Evolutionary conservation across 2,329 filamentous ascomycete genomes (phyloP).

Genomic region (Alternaria infectoria): DNA sequence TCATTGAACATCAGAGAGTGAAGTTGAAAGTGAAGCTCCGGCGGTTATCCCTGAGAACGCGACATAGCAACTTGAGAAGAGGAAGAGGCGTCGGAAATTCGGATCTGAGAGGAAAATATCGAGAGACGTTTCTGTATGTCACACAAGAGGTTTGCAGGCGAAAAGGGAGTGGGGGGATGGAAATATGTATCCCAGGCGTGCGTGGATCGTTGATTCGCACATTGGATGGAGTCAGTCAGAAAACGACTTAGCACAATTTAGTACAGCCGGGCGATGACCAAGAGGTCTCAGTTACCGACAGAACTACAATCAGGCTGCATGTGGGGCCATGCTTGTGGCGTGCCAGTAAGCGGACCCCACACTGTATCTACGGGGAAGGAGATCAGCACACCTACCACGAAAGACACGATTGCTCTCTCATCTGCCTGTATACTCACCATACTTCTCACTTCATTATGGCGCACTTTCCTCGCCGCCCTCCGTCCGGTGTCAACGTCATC

Average conservation of each 20-base stretch:
- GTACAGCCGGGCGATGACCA: neutral
- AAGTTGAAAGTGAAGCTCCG: neutral
- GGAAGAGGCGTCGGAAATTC: neutral
- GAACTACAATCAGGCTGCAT: constrained; percentile 1
- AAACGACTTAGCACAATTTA: neutral
- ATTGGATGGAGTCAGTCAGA: neutral
- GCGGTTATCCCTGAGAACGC: neutral
- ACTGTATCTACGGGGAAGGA: neutral
- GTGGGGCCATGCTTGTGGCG: constrained; percentile 2
- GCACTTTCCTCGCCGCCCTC: constrained; percentile 22
- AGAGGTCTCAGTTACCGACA: neutral
- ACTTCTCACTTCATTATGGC: constrained; percentile 7
- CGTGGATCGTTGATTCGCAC: neutral
- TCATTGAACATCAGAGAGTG: neutral
- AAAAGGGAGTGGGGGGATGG: neutral
- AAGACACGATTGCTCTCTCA: neutral
- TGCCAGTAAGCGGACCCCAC: constrained; percentile 3
- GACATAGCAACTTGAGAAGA: neutral
- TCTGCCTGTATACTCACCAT: neutral
- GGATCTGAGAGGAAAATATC: neutral
- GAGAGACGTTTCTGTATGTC: neutral
- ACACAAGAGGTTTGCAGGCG: neutral
- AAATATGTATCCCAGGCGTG: neutral
- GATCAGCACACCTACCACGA: neutral
- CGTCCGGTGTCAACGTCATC: constrained; percentile 48